Base-by-base conservation (phyloP, 1,139 yeast species). In the Waltiozyma sp. region DNA sequence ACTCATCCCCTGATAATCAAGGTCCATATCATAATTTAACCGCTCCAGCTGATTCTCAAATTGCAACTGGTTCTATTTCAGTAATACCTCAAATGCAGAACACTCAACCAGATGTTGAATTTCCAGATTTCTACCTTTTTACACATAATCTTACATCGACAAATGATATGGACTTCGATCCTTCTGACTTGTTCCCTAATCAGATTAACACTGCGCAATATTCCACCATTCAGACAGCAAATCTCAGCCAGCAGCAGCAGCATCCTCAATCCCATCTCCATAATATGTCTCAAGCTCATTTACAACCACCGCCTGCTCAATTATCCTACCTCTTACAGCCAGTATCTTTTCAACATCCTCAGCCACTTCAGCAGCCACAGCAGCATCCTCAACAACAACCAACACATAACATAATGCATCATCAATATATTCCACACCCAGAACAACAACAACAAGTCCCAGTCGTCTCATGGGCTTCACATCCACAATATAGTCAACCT, bases 101-200 rank as follows among this genome's bases (percentile, higher is more conserved):
- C 7, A 15, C 11, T n/a, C 34, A 31, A n/a, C 34, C 34, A 14
- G 34, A n/a, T 18, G 11, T 51, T 8, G 59, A 53, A 38, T 54
- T 54, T 40, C 58, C 59, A 19, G 57, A 55, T 16, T 36, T 55
- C 28, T 55, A 54, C n/a, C 43, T 55, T 8, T 55, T 55, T 38
- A 55, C 59, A 1, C 53, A 52, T 23, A 48, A 49, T 3, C 41
- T 54, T 4, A 57, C 57, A n/a, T 47, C 51, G 2, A 42, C 46
- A 10, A 49, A 37, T 10, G 43, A 42, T n/a, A 14, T 7, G 18
- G 41, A 42, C 26, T 55, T 55, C 35, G 53, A 53, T 36, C 59
- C 59, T n/a, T 43, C 58, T 4, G 55, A 52, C n/a, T 41, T 55
- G 14, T 55, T 55, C 40, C 56, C 58, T 7, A 31, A 31, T 15